Evolutionary conservation across 1,139 yeast species (phyloP), one percentile per base, ranked within the genome.

Genomic region (Geotrichum siamense): DNA sequence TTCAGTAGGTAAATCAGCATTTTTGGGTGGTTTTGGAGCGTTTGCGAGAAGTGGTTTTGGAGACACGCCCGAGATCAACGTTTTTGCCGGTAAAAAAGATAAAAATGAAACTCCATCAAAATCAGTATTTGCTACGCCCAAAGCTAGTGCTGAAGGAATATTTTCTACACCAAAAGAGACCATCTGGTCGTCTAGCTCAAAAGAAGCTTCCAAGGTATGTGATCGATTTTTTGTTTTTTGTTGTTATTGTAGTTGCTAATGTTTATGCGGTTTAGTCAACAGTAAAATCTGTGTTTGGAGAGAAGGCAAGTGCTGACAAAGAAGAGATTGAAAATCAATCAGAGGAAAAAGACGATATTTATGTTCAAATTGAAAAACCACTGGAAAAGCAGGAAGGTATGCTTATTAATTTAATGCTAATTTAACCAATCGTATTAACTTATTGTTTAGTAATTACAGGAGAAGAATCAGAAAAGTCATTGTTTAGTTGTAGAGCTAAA

Each of bases 391-490:
- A 56, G 51, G 52, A 63, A 54, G 50, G 61, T 59, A 45, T 74
- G 70, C 56, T 69, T 35, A 74, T 71, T 52, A 75, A 75, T 2
- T 76, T 74, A 43, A 64, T 76, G 43, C 67, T 64, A 15, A 74
- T 6, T 19, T 19, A 21, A 12, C 5, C 10, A 20, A 6, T 23
- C 32, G 39, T 12, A 17, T 23, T 38, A 39, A 30, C 16, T n/a
- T 21, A 76, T 48, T 78, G 78, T 48, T 72, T 71, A 10, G 68
- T 82, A 5, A 76, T 78, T 47, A 86, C 97, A 0, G 98, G 98
- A 2, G 98, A 93, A 62, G 98, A 91, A 61, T 72, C 78, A 45
- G 98, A 93, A 61, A 69, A 69, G 35, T 76, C 85, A 0, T 63
- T 80, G 8, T 85, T 76, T 60, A 76, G 76, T 33, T 73, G 82